These are phyloP conservation scores for Linnemannia schmuckeri DNA, from an alignment of 192 early-diverging fungal genomes.

Conservation along the genomic window DNA sequence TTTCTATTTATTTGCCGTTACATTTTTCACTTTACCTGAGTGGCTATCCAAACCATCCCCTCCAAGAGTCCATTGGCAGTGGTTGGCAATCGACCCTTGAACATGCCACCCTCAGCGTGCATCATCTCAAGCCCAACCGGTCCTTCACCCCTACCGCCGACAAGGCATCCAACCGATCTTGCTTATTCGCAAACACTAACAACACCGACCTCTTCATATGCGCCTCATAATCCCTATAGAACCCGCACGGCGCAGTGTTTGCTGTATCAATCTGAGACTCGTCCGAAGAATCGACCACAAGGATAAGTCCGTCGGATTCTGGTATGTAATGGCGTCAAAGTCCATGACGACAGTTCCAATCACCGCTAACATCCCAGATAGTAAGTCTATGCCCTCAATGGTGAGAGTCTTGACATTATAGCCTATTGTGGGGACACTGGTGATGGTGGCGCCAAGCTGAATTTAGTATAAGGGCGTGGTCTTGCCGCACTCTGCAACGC, in stretches of 20 bases:
- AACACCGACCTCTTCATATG: neutral
- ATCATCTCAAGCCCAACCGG: neutral
- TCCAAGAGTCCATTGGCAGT: neutral
- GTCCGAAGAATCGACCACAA: neutral
- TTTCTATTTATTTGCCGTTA: neutral
- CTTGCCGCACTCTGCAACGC: neutral
- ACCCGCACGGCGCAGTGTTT: neutral
- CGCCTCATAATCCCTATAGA: neutral
- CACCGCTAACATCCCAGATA: neutral
- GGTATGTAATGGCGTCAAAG: neutral
- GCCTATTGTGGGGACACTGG: neutral
- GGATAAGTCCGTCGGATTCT: neutral
- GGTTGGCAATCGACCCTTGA: neutral
- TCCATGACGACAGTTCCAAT: neutral
- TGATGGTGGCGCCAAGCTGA: neutral
- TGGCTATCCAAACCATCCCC: neutral
- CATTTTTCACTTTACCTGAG: neutral
- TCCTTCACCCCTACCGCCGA: neutral
- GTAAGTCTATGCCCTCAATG: neutral
- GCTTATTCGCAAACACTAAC: neutral
- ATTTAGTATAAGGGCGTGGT: neutral
- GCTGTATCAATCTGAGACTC: neutral
- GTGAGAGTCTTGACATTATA: neutral
- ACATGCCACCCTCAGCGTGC: neutral
- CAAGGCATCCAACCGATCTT: neutral